phyloP scores from a whole-genome alignment of 306 rosid species.

The Cucurbita argyrosperma region DNA sequence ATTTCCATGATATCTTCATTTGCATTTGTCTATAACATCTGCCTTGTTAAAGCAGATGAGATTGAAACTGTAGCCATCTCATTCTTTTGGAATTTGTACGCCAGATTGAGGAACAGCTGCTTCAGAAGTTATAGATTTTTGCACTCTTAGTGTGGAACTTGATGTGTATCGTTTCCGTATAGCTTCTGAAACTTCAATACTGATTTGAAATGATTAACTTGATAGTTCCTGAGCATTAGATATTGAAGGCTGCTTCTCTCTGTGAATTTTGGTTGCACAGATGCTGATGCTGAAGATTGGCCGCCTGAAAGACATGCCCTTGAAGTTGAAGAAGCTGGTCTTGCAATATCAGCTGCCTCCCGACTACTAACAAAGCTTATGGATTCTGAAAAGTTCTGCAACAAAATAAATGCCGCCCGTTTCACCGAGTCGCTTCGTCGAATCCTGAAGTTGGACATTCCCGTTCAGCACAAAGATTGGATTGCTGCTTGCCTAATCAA shows the following conservation, averaged over 20 bases:
- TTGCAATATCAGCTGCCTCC: conserved; percentile 75
- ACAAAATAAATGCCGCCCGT: conserved; percentile 26
- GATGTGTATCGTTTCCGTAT: background rate
- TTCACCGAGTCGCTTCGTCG: conserved; percentile 42
- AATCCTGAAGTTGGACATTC: conserved; percentile 51
- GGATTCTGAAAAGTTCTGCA: conserved; percentile 25
- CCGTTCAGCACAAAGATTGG: conserved; percentile 61
- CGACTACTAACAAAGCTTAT: conserved; percentile 58
- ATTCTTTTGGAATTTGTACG: background rate
- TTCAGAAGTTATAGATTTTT: background rate
- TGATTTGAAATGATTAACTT: background rate
- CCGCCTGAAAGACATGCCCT: conserved; percentile 42
- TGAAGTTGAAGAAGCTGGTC: conserved; percentile 79
- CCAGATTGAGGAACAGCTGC: background rate
- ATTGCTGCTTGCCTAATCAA: conserved; percentile 72
- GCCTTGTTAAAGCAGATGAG: background rate
- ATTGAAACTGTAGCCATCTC: background rate
- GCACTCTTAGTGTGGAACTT: background rate
- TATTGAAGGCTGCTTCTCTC: conserved; percentile 4
- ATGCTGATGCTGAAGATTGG: conserved; percentile 39
- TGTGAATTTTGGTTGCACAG: conserved; percentile 15
- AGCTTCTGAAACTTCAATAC: background rate
- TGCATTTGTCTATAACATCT: background rate
- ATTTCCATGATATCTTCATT: background rate
- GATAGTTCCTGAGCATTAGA: background rate